These are phyloP conservation scores for Kandelia obovata DNA, from an alignment of 345 rosid genomes.

Conservation along the genomic window DNA sequence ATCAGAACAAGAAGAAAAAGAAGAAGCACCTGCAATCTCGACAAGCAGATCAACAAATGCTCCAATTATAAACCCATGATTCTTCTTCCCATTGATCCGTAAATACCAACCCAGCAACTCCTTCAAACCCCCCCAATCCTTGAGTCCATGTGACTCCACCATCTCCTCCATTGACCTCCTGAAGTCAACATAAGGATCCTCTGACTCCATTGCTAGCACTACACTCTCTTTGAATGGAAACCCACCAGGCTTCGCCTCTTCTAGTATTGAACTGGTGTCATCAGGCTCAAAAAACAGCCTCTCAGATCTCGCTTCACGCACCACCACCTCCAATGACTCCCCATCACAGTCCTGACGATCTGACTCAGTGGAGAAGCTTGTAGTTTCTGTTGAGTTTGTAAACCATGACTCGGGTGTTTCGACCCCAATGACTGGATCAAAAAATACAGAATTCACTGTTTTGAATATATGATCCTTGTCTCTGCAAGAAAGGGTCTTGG, in stretches of 20 bases:
- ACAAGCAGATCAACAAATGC: slow-evolving; percentile 77
- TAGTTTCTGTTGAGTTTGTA: slow-evolving; percentile 42
- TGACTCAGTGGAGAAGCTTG: slow-evolving; percentile 29
- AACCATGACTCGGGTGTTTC: slow-evolving; percentile 42
- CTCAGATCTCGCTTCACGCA: slow-evolving; percentile 53
- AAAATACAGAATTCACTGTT: slow-evolving; percentile 63
- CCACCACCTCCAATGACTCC: slow-evolving; percentile 45
- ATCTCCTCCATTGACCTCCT: slow-evolving; percentile 89
- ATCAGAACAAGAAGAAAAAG: slow-evolving; percentile 21
- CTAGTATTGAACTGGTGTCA: slow-evolving; percentile 63
- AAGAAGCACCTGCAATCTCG: slow-evolving; percentile 32
- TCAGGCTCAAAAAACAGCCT: slow-evolving; percentile 71
- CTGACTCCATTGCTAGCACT: slow-evolving; percentile 65
- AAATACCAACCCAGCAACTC: slow-evolving; percentile 78
- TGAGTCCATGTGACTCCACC: slow-evolving; percentile 61
- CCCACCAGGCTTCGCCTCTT: slow-evolving; percentile 30
- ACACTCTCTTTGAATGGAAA: slow-evolving; percentile 53
- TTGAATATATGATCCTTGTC: slow-evolving; percentile 55
- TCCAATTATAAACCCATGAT: slow-evolving; percentile 64
- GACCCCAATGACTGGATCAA: slow-evolving; percentile 28
- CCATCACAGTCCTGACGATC: slow-evolving; percentile 5
- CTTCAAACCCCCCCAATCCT: slow-evolving; percentile 73
- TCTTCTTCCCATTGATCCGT: slow-evolving; percentile 61
- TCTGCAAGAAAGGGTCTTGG: slow-evolving; percentile 62
- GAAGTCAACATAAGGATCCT: slow-evolving; percentile 74